Percentiles rank a stretch among this genome's conserved stretches.
Evolutionary conservation across 2,329 filamentous ascomycete genomes (phyloP).

Genomic region (Aspergillus sclerotialis): DNA sequence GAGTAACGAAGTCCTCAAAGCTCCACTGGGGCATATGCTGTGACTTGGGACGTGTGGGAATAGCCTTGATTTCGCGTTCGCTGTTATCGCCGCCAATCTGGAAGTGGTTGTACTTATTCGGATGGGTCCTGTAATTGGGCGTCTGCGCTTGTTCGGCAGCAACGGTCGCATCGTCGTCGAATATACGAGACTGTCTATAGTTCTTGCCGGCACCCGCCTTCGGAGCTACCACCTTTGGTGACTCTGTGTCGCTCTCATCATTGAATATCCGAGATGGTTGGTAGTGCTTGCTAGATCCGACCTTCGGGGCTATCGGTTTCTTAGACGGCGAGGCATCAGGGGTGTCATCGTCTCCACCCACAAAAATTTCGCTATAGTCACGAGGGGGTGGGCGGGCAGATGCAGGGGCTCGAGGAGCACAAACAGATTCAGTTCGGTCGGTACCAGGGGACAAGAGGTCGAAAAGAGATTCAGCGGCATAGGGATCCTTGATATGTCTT

Average conservation of each 20-base stretch:
- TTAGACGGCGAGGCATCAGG: constrained; percentile 20
- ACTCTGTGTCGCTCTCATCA: constrained; percentile 17
- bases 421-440: constrained; percentile 38
- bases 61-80: constrained; percentile 19
- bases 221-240: constrained; percentile 38
- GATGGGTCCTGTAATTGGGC: constrained; percentile 54
- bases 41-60: constrained; percentile 21
- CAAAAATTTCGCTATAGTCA: constrained; percentile 64
- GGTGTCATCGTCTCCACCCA: constrained; percentile 36
- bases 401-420: constrained; percentile 54
- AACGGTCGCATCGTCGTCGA: constrained; percentile 51
- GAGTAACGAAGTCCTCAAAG: constrained; percentile 82
- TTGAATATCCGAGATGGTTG: constrained; percentile 51
- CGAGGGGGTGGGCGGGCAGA: constrained; percentile 65
- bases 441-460: constrained; percentile 58
- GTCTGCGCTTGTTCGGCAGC: constrained; percentile 35
- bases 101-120: constrained; percentile 70
- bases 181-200: constrained; percentile 57
- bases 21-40: constrained; percentile 69
- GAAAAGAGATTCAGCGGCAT: constrained; percentile 56
- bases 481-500: constrained; percentile 37
- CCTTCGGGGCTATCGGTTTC: constrained; percentile 35
- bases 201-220: constrained; percentile 56
- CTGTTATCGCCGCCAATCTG: constrained; percentile 27
- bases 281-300: constrained; percentile 45